These are phyloP conservation scores for Colletotrichum sp. DNA, from an alignment of 2,329 filamentous ascomycete species.

Conservation along the genomic window DNA sequence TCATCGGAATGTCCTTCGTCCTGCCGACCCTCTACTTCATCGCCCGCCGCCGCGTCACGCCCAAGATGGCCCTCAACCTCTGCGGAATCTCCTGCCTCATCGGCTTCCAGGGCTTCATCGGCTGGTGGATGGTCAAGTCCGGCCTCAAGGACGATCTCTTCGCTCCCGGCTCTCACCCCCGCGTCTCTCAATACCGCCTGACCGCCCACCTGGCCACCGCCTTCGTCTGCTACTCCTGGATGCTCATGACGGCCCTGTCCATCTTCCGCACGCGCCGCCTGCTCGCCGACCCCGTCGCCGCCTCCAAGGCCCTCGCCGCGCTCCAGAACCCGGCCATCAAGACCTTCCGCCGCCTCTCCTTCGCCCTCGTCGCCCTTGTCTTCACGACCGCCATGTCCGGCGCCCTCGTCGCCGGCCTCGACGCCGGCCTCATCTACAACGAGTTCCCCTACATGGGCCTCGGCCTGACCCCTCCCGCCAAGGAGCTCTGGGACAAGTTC, in stretches of 20 bases:
- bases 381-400: constrained; percentile 94
- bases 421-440: constrained; percentile 98
- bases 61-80: constrained; percentile 77
- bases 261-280: constrained; percentile 81
- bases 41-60: constrained; percentile 77
- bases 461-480: constrained; percentile 78
- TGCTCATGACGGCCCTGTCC: constrained; percentile 87
- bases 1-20: constrained; percentile 89
- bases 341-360: constrained; percentile 75
- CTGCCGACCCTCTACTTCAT: constrained; percentile 90
- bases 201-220: constrained; percentile 89
- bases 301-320: constrained; percentile 62
- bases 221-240: constrained; percentile 91
- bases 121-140: constrained; percentile 99
- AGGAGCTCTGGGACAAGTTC: constrained; percentile 84
- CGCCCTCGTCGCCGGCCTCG: constrained; percentile 89
- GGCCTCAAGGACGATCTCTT: constrained; percentile 96
- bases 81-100: constrained; percentile 87
- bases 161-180: constrained; percentile 85
- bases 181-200: constrained; percentile 93
- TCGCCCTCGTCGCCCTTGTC: constrained; percentile 74
- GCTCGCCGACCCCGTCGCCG: constrained; percentile 68
- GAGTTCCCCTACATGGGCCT: constrained; percentile 96
- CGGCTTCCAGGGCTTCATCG: constrained; percentile 92
- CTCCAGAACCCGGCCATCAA: constrained; percentile 72